Base-by-base conservation (phyloP, 2,329 filamentous ascomycete species). In the Mycosphaerella sp. region DNA sequence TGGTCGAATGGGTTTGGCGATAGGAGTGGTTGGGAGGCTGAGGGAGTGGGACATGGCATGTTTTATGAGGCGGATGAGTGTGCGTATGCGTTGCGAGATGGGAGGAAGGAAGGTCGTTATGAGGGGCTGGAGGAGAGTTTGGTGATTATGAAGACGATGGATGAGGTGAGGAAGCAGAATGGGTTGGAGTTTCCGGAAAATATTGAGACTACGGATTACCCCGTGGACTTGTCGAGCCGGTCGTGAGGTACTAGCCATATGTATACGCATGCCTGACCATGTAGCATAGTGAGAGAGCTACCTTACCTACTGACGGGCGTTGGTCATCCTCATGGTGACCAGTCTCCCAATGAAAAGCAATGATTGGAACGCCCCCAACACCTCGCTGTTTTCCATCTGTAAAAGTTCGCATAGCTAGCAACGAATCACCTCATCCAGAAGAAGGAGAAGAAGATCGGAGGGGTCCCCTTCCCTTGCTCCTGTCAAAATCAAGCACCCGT, bases 51-150 rank as follows among this genome's bases (percentile, higher is more conserved):
- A 9, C 85, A 89, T 60, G 89, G 89, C 47, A 93, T 95, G 87
- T 93, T 89, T 73, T 92, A 85, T 85, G 86, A 91, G 70, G 88
- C 88, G 1, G 87, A 91, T 68, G 87, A 89, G 74, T 85, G 82
- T 60, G 87, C 85, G 29, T 78, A 84, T 44, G 88, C 86, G 61
- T 67, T 95, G 54, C 77, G 85, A 42, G 89, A 93, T 67, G 87
- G 89, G 21, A 83, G 82, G 72, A 80, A 84, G 65, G 85, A 95
- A 76, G 89, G 88, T 67, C 78, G 80, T 45, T 79, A 78, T 10
- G 73, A 93, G 71, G 82, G 84, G 17, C 81, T 82, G 76, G 78
- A 81, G 44, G 90, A 95, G 78, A 92, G 86, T 66, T 76, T 95
- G 51, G 78, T 84, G 46, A 89, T 95, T 59, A 95, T 95, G 89